Percentiles rank a stretch among this genome's conserved stretches.
Conservation (phyloP, 768 basidiomycete genomes). For the Pisolithus microcarpus region DNA sequence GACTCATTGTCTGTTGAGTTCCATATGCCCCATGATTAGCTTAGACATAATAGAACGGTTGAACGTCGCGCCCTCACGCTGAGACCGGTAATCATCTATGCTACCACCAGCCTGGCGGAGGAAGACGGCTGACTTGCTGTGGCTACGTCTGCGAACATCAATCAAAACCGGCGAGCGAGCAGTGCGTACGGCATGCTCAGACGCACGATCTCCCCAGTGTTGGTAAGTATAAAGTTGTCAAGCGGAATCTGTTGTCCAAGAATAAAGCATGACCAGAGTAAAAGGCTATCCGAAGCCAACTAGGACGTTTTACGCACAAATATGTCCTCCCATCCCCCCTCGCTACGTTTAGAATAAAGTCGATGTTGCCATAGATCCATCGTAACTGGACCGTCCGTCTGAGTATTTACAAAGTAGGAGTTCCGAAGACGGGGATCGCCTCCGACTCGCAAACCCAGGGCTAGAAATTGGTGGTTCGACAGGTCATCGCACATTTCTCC, state of each 20-base stretch:
- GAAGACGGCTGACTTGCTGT: too few species aligned
- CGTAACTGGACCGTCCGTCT: constrained; percentile 74
- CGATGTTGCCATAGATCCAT: constrained; percentile 94
- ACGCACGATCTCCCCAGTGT: constrained; percentile 15
- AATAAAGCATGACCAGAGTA: too few species aligned
- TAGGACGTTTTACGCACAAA: constrained; percentile 44
- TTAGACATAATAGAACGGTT: too few species aligned
- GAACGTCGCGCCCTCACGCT: too few species aligned
- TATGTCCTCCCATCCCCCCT: constrained; percentile 74
- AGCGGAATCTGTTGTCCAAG: constrained; percentile 63
- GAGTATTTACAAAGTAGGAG: constrained; percentile 91
- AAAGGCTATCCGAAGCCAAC: background rate
- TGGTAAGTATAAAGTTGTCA: constrained; percentile 64
- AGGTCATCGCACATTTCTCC: constrained; percentile 83
- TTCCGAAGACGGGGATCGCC: constrained; percentile 72
- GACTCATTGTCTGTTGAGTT: too few species aligned
- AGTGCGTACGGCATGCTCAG: too few species aligned
- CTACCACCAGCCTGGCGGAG: too few species aligned
- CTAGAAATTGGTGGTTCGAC: constrained; percentile 72
- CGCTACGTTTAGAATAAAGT: constrained; percentile 63
- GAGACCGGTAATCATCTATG: too few species aligned
- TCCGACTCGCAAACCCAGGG: constrained; percentile 67
- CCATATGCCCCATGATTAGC: too few species aligned
- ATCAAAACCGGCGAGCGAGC: too few species aligned
- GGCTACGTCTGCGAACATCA: too few species aligned